Evolutionary conservation across 306 rosid genomes (phyloP).

Genomic region (Castanea mollissima): DNA sequence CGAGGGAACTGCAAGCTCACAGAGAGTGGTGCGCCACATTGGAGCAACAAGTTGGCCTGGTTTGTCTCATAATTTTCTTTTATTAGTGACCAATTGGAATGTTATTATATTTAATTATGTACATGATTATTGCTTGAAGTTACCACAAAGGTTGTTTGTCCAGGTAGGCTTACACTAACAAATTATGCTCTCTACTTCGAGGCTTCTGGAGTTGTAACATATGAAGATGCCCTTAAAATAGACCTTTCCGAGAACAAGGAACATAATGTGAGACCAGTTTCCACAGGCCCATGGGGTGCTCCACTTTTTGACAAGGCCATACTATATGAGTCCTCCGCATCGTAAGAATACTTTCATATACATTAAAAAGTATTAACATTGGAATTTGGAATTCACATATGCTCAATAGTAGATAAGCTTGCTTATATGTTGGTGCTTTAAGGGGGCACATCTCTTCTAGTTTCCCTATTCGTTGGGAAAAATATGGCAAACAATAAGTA

Average conservation of each 20-base stretch:
- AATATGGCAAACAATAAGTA: not conserved
- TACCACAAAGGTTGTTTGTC: constrained; percentile 8
- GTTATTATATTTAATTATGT: not conserved
- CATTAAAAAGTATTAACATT: not conserved
- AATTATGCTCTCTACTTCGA: constrained; percentile 89
- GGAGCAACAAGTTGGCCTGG: constrained; percentile 94
- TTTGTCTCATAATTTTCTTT: constrained; percentile 20
- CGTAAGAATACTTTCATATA: constrained; percentile 46
- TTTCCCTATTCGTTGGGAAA: too few species aligned
- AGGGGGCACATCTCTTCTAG: not conserved
- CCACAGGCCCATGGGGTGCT: constrained; percentile 99
- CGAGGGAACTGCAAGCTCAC: constrained; percentile 85
- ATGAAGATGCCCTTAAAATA: constrained; percentile 78
- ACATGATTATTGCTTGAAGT: not conserved
- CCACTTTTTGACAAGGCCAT: constrained; percentile 92
- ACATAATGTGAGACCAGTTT: constrained; percentile 57
- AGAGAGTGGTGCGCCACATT: constrained; percentile 87
- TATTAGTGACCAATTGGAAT: not conserved
- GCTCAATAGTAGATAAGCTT: constrained; percentile 3
- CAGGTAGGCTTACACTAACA: constrained; percentile 93
- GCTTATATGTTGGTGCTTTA: not conserved
- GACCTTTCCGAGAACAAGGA: constrained; percentile 54
- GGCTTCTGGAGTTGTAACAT: constrained; percentile 72
- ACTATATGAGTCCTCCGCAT: constrained; percentile 53
- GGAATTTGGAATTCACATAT: not conserved